These are phyloP conservation scores for Coffea humblotiana DNA, from an alignment of 305 asterid species.

Conservation along the genomic window DNA sequence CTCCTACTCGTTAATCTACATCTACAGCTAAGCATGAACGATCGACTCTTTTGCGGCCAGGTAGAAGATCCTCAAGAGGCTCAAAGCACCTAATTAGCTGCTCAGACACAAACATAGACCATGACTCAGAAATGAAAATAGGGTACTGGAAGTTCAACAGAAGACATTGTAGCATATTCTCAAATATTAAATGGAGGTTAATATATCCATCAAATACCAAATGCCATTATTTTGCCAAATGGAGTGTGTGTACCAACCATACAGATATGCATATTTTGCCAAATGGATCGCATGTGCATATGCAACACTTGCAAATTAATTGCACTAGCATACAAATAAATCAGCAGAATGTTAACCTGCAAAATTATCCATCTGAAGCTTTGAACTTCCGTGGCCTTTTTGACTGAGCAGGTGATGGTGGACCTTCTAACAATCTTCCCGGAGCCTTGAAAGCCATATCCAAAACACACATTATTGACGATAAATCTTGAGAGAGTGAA, in stretches of 20 bases:
- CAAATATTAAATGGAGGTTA: not conserved
- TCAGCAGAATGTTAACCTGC: not conserved
- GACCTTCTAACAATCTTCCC: conserved; percentile 75
- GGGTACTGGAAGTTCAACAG: not conserved
- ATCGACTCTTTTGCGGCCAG: not conserved
- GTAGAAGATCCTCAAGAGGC: not conserved
- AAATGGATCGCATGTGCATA: not conserved
- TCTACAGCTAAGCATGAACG: not conserved
- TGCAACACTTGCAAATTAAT: not conserved
- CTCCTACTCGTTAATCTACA: not conserved
- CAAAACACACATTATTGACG: not conserved
- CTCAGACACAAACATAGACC: too few species aligned
- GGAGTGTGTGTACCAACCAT: not conserved
- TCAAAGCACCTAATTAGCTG: conserved; percentile 6
- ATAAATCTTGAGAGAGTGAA: not conserved
- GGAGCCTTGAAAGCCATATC: conserved; percentile 54
- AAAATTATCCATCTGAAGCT: conserved; percentile 49
- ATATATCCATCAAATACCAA: not conserved
- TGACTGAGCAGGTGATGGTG: conserved; percentile 85
- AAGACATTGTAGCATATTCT: not conserved
- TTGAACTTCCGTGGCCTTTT: conserved; percentile 87
- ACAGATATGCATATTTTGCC: not conserved
- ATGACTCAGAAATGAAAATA: not conserved
- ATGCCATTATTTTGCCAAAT: not conserved
- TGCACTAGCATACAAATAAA: not conserved